Evolutionary conservation across 306 rosid genomes (phyloP), one percentile per base, ranked within the genome.

Genomic region (Prosopis cineraria): DNA sequence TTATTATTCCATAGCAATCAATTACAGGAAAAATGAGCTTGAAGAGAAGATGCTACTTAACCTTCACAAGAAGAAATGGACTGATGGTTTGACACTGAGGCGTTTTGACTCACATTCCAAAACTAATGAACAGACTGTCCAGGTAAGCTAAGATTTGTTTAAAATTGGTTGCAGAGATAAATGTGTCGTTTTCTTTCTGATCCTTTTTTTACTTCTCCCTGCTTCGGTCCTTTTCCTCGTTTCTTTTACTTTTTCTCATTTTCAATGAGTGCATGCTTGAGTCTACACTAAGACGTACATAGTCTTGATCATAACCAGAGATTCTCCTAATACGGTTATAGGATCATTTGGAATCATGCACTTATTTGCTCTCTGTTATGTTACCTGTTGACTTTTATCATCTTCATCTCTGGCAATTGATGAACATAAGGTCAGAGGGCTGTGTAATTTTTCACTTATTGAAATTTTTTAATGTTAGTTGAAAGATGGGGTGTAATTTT

Each of bases 31-130:
- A 85, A 94, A 94, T 78, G 98, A 92, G 44, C 95, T 94, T 14
- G 97, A 94, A 78, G 98, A 94, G 88, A 92, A 89, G 45, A 94
- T 91, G 98, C 78, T 94, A 43, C 97, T 91, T 64, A 94, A 89
- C 78, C 98, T 94, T 83, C 97, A 94, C 77, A 94, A 94, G 88
- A 94, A 94, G 89, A 94, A 94, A 79, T 94, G 98, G 97, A 92
- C 97, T 50, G 97, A 94, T 85, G 97, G 97, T 73, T 83, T 92
- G 76, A 90, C 97, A 45, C 95, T 92, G 3, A 79, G 84, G 71
- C 95, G 36, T 19, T 95, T 92, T 72, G 98, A 92, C 78, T 75
- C 92, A 55, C 98, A 95, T 83, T 92, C 98, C 17, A 95, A 89
- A 85, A 95, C 97, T 56, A 92, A 95, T 83, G 97, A 95, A 78